Percentiles rank a stretch among this genome's conserved stretches.
Evolutionary conservation across 768 basidiomycete species (phyloP).

Genomic region (Filobasidium floriforme): DNA sequence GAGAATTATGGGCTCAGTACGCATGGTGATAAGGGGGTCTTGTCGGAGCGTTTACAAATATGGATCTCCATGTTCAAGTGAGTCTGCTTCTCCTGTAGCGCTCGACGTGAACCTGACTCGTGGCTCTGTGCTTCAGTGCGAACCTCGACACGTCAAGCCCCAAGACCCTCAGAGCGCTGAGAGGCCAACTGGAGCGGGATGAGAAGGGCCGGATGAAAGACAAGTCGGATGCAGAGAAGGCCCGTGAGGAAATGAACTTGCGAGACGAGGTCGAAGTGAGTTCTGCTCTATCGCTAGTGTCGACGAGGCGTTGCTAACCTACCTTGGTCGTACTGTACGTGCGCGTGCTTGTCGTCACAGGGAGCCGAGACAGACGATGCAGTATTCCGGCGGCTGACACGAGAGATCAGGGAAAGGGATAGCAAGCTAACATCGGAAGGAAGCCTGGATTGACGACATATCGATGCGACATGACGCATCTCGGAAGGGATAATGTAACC

Average conservation of each 20-base stretch:
- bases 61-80: conserved; percentile 43
- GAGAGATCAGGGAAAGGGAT: neutral
- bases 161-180: conserved; percentile 32
- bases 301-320: neutral
- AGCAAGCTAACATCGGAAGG: neutral
- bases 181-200: conserved; percentile 29
- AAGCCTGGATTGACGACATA: no score
- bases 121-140: conserved; percentile 15
- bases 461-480: no score
- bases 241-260: conserved; percentile 5
- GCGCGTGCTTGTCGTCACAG: neutral
- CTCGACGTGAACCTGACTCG: neutral
- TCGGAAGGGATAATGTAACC: no score
- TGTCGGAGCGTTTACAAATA: conserved; percentile 33
- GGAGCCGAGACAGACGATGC: conserved; percentile 8
- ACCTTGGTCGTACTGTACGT: neutral
- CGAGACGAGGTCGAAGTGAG: neutral
- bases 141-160: conserved; percentile 43
- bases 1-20: conserved; percentile 34
- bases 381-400: conserved; percentile 8
- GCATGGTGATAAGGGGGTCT: conserved; percentile 32
- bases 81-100: neutral
- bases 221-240: conserved; percentile 36
- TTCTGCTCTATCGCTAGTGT: neutral
- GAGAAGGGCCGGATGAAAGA: conserved; percentile 33